Conservation (phyloP, 106 monocot genomes). For the Acorus calamus region DNA sequence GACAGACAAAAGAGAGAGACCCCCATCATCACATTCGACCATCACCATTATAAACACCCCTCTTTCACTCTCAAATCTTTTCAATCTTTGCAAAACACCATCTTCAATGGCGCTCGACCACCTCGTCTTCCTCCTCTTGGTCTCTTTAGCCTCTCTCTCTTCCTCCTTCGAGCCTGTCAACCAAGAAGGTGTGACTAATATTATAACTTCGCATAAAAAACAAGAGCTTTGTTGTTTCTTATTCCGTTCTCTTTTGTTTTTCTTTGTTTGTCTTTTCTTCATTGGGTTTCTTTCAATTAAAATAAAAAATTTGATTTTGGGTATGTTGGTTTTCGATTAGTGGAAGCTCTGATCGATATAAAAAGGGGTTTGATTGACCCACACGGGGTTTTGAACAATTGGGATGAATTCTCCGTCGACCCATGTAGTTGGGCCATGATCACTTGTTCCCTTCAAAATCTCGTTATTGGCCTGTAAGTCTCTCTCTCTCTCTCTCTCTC, state of each 20-base stretch:
- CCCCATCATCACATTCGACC: too few relatives aligned
- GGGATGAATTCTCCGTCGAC: slow-evolving; percentile 90
- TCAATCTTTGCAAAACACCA: too few relatives aligned
- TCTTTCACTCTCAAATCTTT: too few relatives aligned
- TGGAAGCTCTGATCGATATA: slow-evolving; percentile 65
- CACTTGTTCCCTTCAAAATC: slow-evolving; percentile 82
- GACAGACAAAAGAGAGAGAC: too few relatives aligned
- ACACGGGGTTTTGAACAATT: slow-evolving; percentile 75
- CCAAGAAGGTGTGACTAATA: slow-evolving; percentile 31
- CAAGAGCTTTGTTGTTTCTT: background rate
- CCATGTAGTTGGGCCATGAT: slow-evolving; percentile 99
- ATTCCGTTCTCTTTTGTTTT: background rate
- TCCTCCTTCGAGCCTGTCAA: slow-evolving; percentile 54
- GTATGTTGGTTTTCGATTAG: slow-evolving; percentile 11
- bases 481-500: background rate
- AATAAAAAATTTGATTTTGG: background rate
- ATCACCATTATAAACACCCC: too few relatives aligned
- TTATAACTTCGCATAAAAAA: too few relatives aligned
- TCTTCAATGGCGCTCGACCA: slow-evolving; percentile 23
- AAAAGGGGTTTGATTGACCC: slow-evolving; percentile 54
- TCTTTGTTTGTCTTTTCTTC: background rate
- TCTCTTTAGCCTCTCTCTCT: slow-evolving; percentile 7
- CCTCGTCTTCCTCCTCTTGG: slow-evolving; percentile 11
- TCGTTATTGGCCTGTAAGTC: slow-evolving; percentile 68
- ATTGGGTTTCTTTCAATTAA: background rate